These are phyloP conservation scores for Petunia secreta DNA, from an alignment of 257 asterid genomes.

Conservation along the genomic window DNA sequence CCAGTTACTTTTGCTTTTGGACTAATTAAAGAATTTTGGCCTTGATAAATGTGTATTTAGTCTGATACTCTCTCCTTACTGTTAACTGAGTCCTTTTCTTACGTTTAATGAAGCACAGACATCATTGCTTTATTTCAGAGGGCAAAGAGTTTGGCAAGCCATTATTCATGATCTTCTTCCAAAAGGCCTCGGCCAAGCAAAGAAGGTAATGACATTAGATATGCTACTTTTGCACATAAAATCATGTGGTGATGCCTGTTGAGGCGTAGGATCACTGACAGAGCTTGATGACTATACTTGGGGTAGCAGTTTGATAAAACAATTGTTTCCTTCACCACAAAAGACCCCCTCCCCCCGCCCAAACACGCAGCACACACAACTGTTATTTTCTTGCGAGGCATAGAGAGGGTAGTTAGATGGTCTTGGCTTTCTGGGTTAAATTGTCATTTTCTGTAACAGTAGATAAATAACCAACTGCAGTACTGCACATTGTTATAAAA, in stretches of 20 bases:
- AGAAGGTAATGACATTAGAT: conserved; percentile 52
- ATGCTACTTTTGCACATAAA: not conserved
- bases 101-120: conserved; percentile 64
- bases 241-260: not conserved
- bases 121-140: conserved; percentile 86
- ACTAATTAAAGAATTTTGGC: not conserved
- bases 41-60: not conserved
- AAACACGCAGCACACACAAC: not conserved
- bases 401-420: not conserved
- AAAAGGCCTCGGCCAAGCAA: conserved; percentile 70
- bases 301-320: not conserved
- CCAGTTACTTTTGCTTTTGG: conserved; percentile 19
- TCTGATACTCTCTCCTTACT: conserved; percentile 14
- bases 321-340: not conserved
- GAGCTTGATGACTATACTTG: not conserved
- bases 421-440: not conserved
- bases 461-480: no score
- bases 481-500: not conserved
- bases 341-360: not conserved
- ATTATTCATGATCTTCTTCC: conserved; percentile 84
- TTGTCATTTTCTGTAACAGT: not conserved
- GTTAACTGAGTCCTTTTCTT: conserved; percentile 22
- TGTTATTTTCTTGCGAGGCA: conserved; percentile 8
- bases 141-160: conserved; percentile 89
- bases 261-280: not conserved